Evolutionary conservation across 495 filamentous ascomycete species (phyloP).

Genomic region (Hypomontagnella monticulosa): DNA sequence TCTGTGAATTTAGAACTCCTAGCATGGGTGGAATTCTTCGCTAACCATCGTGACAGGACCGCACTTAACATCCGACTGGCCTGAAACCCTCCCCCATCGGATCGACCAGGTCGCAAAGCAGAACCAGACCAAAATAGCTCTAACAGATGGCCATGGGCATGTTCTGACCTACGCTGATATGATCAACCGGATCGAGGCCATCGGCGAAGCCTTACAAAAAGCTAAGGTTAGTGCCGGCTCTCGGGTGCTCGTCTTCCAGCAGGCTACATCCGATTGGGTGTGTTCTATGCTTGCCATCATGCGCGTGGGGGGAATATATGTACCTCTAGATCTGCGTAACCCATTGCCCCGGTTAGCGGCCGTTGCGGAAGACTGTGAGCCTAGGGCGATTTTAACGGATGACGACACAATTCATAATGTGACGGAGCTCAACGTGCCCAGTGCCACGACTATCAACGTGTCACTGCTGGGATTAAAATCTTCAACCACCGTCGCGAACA

Average conservation of each 20-base stretch:
- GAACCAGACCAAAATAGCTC: constrained; percentile 31
- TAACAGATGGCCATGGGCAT: no score
- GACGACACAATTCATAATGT: constrained; percentile 51
- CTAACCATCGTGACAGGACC: no score
- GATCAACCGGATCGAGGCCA: constrained; percentile 18
- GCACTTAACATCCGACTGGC: no score
- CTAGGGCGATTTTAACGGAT: constrained; percentile 52
- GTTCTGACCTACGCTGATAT: no score
- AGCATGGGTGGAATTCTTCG: no score
- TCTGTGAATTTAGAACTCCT: no score
- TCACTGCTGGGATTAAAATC: no score
- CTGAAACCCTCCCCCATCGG: constrained; percentile 41
- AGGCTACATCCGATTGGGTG: constrained; percentile 55
- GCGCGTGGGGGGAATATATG: constrained; percentile 58
- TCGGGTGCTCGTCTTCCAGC: constrained; percentile 45
- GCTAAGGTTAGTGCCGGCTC: constrained; percentile 8
- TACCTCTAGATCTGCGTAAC: constrained; percentile 61
- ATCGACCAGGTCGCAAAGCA: constrained; percentile 33
- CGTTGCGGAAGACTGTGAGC: constrained; percentile 25
- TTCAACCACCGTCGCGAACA: not conserved
- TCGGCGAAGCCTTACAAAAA: constrained; percentile 2
- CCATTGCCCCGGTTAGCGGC: constrained; percentile 34
- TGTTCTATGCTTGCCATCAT: constrained; percentile 64
- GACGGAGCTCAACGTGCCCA: constrained; percentile 20
- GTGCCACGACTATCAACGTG: not conserved